phyloP scores from a whole-genome alignment of 495 filamentous ascomycete genomes.

The Podospora anserina region DNA sequence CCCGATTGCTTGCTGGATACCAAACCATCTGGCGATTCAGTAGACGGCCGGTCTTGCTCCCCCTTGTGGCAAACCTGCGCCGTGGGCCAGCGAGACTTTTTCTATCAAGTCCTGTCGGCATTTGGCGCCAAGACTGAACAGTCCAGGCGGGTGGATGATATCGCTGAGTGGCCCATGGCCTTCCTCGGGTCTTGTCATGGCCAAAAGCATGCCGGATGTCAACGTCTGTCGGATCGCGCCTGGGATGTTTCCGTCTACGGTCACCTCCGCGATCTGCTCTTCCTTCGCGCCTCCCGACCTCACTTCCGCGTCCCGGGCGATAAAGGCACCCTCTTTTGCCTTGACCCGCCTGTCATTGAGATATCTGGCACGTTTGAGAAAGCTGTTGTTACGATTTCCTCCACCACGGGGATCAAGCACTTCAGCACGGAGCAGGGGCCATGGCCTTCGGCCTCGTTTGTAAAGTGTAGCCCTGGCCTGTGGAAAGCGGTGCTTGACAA shows the following conservation, averaged over 20 bases:
- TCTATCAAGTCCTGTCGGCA: constrained; percentile 44
- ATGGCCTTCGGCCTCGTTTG: neutral
- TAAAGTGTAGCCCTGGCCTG: neutral
- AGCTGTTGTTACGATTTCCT: neutral
- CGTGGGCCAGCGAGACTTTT: constrained; percentile 42
- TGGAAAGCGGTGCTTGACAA: neutral
- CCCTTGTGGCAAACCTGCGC: constrained; percentile 41
- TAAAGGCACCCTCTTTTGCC: neutral
- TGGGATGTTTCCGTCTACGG: neutral
- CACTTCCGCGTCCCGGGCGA: neutral
- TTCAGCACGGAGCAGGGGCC: neutral
- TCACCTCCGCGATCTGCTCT: neutral
- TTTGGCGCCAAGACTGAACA: constrained; percentile 39
- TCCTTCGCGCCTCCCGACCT: neutral
- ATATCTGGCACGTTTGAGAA: neutral
- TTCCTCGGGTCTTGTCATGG: constrained; percentile 23
- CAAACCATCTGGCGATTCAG: constrained; percentile 30
- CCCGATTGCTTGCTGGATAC: constrained; percentile 33
- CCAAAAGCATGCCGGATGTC: constrained; percentile 20
- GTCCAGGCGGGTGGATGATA: constrained; percentile 41
- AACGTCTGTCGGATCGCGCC: neutral
- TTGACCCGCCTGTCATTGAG: neutral
- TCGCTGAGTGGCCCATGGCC: constrained; percentile 38
- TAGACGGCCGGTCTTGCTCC: constrained; percentile 36
- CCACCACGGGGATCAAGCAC: neutral